These are phyloP conservation scores for Alternaria hordeiaustralica DNA, from an alignment of 2,329 filamentous ascomycete genomes.

Conservation along the genomic window DNA sequence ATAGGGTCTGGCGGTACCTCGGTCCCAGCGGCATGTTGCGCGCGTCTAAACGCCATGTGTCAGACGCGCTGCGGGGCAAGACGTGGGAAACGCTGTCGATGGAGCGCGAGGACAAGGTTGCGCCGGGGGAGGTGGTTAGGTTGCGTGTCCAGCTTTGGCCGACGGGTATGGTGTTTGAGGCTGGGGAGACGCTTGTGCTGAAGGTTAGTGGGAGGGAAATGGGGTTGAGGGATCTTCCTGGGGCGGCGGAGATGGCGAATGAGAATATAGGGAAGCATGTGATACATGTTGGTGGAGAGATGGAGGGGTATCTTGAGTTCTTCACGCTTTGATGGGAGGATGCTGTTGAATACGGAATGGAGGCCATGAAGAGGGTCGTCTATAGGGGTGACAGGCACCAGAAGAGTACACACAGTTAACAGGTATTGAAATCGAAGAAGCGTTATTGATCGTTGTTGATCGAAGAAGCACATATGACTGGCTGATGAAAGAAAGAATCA, in stretches of 20 bases:
- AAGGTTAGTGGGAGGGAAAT: neutral
- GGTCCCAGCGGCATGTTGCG: constrained; percentile 19
- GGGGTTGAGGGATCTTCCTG: neutral
- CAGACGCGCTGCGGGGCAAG: neutral
- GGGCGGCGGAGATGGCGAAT: neutral
- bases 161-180: constrained; percentile 10
- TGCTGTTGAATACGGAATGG: neutral
- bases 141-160: constrained; percentile 12
- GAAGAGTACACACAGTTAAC: neutral
- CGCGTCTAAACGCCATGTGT: constrained; percentile 1
- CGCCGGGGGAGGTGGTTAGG: neutral
- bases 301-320: neutral
- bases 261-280: neutral
- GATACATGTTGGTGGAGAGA: neutral
- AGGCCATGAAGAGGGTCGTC: neutral
- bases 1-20: constrained; percentile 5
- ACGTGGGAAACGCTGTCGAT: neutral
- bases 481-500: neutral
- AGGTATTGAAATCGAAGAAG: neutral
- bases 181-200: constrained; percentile 2
- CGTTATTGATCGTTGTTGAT: neutral
- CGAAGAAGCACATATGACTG: neutral
- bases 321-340: neutral
- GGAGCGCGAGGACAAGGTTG: neutral
- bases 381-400: neutral